These are phyloP conservation scores for Skeletonema marinoi DNA, from an alignment of 108 stramenopile species.

Conservation along the genomic window DNA sequence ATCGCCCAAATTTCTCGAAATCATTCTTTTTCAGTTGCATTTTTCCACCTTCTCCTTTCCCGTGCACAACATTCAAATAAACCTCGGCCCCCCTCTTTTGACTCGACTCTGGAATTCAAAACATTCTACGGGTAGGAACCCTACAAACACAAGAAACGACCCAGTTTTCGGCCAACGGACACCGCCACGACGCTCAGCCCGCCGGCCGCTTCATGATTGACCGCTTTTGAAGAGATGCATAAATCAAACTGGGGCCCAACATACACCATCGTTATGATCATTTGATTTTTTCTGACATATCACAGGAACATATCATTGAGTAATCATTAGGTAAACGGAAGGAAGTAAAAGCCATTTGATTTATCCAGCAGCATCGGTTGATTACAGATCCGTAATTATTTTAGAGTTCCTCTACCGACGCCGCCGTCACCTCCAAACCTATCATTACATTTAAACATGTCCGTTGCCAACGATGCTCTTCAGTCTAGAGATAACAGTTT, in stretches of 20 bases:
- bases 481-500: slow-evolving; percentile 12
- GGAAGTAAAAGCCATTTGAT: neutral
- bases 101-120: neutral
- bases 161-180: neutral
- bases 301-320: no score
- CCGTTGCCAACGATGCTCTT: neutral
- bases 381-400: neutral
- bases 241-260: neutral
- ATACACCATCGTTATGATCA: no score
- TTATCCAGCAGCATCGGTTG: neutral
- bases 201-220: neutral
- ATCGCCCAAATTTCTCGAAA: no score
- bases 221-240: neutral
- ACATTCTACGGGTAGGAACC: neutral
- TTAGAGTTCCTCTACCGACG: neutral
- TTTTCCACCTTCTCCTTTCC: no score
- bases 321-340: neutral
- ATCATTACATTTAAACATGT: neutral
- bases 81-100: neutral
- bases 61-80: no score
- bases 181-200: neutral
- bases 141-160: neutral
- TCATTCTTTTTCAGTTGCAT: no score
- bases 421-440: neutral
- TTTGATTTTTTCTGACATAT: no score